These are phyloP conservation scores for Chalara sp. DNA, from an alignment of 2,329 filamentous ascomycete genomes.

Conservation along the genomic window DNA sequence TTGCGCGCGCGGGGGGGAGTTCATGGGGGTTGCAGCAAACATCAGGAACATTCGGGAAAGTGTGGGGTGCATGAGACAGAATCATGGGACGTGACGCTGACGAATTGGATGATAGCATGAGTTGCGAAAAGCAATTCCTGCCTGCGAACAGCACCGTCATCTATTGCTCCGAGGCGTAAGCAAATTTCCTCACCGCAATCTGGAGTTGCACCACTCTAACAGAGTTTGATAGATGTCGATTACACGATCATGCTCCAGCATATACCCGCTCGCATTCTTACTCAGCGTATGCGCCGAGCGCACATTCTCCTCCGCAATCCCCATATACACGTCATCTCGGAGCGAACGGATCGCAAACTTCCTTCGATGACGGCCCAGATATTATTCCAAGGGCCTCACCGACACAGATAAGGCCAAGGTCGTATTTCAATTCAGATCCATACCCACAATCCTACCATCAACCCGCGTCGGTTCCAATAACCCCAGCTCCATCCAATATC, in stretches of 20 bases:
- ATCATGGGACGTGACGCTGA: slow-evolving; percentile 9
- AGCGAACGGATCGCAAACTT: neutral
- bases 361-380: slow-evolving; percentile 46
- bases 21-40: neutral
- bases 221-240: slow-evolving; percentile 15
- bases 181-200: slow-evolving; percentile 13
- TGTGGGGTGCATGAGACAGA: slow-evolving; percentile 18
- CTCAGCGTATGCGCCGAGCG: slow-evolving; percentile 11
- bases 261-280: slow-evolving; percentile 15
- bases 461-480: slow-evolving; percentile 22
- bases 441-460: slow-evolving; percentile 28
- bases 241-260: slow-evolving; percentile 20
- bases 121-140: slow-evolving; percentile 60
- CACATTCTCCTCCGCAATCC: slow-evolving; percentile 26
- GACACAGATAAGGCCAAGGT: slow-evolving; percentile 51
- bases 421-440: slow-evolving; percentile 45
- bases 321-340: slow-evolving; percentile 12
- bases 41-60: slow-evolving; percentile 1
- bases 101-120: slow-evolving; percentile 43
- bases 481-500: slow-evolving; percentile 2
- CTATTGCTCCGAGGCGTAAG: slow-evolving; percentile 59
- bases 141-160: slow-evolving; percentile 49
- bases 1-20: too few relatives aligned
- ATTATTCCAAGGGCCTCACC: slow-evolving; percentile 59
- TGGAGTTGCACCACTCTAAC: slow-evolving; percentile 1